Conservation (phyloP, 306 rosid genomes). For the Vigna unguiculata region DNA sequence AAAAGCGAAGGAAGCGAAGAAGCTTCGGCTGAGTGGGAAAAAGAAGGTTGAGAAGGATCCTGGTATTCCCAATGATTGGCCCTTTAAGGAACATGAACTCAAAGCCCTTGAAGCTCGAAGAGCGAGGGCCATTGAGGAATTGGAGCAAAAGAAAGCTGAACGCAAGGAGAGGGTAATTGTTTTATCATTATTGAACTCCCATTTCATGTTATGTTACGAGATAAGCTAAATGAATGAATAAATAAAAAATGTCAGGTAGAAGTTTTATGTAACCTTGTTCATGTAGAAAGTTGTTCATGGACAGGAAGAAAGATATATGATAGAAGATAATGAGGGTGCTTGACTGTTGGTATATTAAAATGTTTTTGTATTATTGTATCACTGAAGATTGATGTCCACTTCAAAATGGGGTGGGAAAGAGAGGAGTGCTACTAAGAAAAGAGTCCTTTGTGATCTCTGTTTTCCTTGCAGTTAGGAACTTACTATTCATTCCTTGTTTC, state of each 20-base stretch:
- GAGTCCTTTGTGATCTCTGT: not conserved
- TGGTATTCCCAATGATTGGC: no score
- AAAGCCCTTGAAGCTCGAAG: conserved; percentile 88
- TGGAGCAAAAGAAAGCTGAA: conserved; percentile 86
- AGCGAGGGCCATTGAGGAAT: conserved; percentile 69
- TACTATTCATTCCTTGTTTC: conserved; percentile 30
- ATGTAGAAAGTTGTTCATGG: no score
- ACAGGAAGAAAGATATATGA: no score
- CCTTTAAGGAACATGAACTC: conserved; percentile 95
- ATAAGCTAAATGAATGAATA: no score
- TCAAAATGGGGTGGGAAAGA: not conserved
- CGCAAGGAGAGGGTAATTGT: conserved; percentile 89
- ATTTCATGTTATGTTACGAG: no score
- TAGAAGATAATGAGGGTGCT: not conserved
- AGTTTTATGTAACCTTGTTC: no score
- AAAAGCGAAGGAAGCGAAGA: no score
- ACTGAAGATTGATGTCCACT: not conserved
- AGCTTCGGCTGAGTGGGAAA: no score
- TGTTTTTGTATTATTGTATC: not conserved
- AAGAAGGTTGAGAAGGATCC: no score
- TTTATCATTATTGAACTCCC: no score
- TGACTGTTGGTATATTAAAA: not conserved
- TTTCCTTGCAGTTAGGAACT: not conserved
- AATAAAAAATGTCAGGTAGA: no score
- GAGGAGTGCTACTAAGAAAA: not conserved